phyloP scores from a whole-genome alignment of 2,329 filamentous ascomycete genomes.

The Orbilia oligospora region DNA sequence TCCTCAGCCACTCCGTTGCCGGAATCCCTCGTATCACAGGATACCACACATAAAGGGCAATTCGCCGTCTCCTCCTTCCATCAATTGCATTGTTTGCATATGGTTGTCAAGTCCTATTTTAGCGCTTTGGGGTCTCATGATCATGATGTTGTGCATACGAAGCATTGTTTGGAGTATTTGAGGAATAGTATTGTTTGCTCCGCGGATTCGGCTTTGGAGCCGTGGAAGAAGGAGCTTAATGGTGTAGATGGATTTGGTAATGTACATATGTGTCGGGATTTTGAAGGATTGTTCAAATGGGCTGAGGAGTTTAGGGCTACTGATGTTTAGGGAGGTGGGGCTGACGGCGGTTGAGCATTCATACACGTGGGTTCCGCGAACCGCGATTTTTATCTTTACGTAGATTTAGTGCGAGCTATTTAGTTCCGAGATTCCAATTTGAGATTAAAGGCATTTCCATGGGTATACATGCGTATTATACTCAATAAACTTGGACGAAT shows the following conservation, averaged over 20 bases:
- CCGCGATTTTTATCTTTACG: background rate
- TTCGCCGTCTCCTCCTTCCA: conserved; percentile 66
- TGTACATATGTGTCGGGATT: conserved; percentile 54
- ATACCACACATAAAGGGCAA: conserved; percentile 37
- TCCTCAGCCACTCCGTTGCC: conserved; percentile 35
- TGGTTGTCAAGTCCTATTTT: conserved; percentile 65
- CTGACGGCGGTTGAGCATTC: background rate
- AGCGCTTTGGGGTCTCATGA: conserved; percentile 64
- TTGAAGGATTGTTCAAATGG: conserved; percentile 50
- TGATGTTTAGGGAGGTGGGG: conserved; percentile 19
- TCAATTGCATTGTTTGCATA: conserved; percentile 68
- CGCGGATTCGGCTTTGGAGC: conserved; percentile 67
- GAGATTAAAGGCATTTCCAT: no score
- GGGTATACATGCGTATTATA: background rate
- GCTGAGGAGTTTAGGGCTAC: conserved; percentile 44
- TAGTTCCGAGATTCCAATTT: background rate
- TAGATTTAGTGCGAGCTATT: background rate
- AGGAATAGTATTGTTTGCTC: conserved; percentile 67
- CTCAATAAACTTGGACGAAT: background rate
- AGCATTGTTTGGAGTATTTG: conserved; percentile 68
- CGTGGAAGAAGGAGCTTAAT: conserved; percentile 65
- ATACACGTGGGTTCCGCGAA: conserved; percentile 1
- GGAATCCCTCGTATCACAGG: conserved; percentile 15
- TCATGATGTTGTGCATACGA: conserved; percentile 66
- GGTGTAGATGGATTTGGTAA: conserved; percentile 52